Conservation (phyloP, 1,139 yeast species). For the Blastobotrys proliferans region DNA sequence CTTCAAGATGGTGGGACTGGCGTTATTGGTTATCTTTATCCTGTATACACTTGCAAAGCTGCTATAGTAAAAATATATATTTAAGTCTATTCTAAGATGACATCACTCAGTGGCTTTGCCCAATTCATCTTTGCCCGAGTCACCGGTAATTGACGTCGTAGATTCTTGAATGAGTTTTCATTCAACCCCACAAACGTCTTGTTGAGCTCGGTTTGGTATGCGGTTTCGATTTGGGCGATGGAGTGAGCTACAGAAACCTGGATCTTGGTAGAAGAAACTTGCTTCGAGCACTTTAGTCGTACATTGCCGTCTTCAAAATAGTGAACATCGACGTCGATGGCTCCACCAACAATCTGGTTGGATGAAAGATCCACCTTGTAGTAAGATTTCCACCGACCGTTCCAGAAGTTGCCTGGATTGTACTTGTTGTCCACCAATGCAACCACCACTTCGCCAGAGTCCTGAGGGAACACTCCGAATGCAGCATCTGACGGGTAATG, state of each 20-base stretch:
- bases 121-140: constrained; percentile 90
- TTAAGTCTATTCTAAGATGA: neutral
- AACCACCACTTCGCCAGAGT: constrained; percentile 45
- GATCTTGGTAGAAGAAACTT: constrained; percentile 22
- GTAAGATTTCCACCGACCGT: constrained; percentile 81
- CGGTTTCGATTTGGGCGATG: constrained; percentile 58
- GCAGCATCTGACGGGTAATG: constrained; percentile 46
- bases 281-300: constrained; percentile 56
- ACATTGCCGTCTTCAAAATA: constrained; percentile 97
- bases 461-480: constrained; percentile 50
- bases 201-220: constrained; percentile 57
- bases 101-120: constrained; percentile 54
- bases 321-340: constrained; percentile 69
- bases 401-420: constrained; percentile 77
- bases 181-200: constrained; percentile 67
- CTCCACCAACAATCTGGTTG: constrained; percentile 46
- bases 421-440: constrained; percentile 68
- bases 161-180: constrained; percentile 73
- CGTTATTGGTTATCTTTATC: constrained; percentile 58
- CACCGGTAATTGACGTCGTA: constrained; percentile 88
- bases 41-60: constrained; percentile 64
- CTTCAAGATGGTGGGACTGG: constrained; percentile 54
- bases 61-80: constrained; percentile 29
- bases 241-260: constrained; percentile 38
- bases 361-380: constrained; percentile 44